Evolutionary conservation across 306 rosid genomes (phyloP).

Genomic region (Ochetophila trinervis): DNA sequence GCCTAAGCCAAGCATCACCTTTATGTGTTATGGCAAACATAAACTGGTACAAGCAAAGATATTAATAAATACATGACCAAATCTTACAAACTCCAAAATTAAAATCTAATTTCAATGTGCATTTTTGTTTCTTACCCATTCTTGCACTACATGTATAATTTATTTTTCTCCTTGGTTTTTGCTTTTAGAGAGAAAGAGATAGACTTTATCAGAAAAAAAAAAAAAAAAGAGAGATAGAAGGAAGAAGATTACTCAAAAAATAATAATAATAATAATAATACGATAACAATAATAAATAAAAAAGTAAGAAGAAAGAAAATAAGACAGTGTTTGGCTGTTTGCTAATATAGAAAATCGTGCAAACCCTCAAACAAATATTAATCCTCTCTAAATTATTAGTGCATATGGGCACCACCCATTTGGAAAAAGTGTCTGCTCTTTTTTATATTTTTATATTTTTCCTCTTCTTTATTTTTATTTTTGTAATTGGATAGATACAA

Average conservation of each 20-base stretch:
- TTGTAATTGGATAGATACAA: too few relatives aligned
- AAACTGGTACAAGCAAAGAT: conserved; percentile 17
- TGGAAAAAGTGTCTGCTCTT: conserved; percentile 5
- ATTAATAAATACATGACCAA: conserved; percentile 8
- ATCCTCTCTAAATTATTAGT: conserved; percentile 15
- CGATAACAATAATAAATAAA: not conserved
- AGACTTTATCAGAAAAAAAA: too few relatives aligned
- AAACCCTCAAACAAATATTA: conserved; percentile 14
- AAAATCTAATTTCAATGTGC: conserved; percentile 21
- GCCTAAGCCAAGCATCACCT: conserved; percentile 43
- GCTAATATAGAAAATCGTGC: conserved; percentile 8
- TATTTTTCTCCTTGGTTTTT: not conserved
- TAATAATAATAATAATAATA: not conserved
- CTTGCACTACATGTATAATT: conserved; percentile 32
- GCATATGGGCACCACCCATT: conserved; percentile 16
- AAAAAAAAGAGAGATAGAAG: too few relatives aligned
- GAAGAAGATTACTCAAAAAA: not conserved
- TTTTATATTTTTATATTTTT: not conserved
- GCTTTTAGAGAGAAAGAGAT: not conserved
- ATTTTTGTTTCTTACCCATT: conserved; percentile 14
- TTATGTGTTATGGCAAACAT: conserved; percentile 28
- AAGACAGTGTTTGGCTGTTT: not conserved
- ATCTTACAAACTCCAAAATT: not conserved
- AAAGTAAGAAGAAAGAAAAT: not conserved
- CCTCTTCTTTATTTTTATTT: not conserved